Evolutionary conservation across 257 asterid species (phyloP).

Genomic region (Linderniella brevidens): DNA sequence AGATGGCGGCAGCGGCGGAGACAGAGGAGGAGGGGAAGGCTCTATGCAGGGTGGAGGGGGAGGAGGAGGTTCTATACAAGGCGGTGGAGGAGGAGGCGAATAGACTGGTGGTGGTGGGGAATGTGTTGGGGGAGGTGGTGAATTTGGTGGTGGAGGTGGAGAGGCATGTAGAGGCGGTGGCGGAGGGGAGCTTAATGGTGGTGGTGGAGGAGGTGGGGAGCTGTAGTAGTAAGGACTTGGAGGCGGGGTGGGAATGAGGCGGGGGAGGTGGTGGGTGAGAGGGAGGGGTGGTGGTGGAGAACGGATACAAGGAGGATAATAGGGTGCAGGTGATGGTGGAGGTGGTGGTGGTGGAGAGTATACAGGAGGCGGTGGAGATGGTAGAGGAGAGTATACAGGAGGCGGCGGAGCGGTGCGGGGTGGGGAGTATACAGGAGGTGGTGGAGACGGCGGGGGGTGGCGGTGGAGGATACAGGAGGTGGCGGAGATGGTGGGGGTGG

Average conservation of each 20-base stretch:
- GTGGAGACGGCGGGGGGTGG: conserved; percentile 31
- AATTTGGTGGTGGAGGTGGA: conserved; percentile 29
- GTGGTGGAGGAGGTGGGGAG: too few species aligned
- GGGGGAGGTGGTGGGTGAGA: conserved; percentile 15
- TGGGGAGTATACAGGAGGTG: not conserved
- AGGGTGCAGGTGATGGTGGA: not conserved
- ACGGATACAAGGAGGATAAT: too few species aligned
- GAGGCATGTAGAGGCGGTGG: conserved; percentile 16
- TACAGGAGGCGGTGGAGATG: not conserved
- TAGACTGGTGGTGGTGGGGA: conserved; percentile 3
- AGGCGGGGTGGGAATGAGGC: conserved; percentile 13
- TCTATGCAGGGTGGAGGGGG: not conserved
- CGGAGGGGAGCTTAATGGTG: conserved; percentile 13
- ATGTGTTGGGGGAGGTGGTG: conserved; percentile 10
- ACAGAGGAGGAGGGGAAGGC: conserved; percentile 12
- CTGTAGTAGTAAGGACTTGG: conserved; percentile 14
- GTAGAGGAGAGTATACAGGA: conserved; percentile 7
- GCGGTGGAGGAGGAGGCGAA: conserved; percentile 23
- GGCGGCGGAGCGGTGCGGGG: conserved; percentile 3
- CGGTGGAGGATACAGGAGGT: not conserved
- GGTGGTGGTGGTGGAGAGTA: conserved; percentile 12
- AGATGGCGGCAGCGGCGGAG: too few species aligned
- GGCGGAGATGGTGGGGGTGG: conserved; percentile 20
- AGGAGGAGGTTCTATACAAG: conserved; percentile 18
- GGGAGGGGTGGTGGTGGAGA: conserved; percentile 7